Conservation (phyloP, 2,329 filamentous ascomycete genomes). For the Bipolaris gigantea region DNA sequence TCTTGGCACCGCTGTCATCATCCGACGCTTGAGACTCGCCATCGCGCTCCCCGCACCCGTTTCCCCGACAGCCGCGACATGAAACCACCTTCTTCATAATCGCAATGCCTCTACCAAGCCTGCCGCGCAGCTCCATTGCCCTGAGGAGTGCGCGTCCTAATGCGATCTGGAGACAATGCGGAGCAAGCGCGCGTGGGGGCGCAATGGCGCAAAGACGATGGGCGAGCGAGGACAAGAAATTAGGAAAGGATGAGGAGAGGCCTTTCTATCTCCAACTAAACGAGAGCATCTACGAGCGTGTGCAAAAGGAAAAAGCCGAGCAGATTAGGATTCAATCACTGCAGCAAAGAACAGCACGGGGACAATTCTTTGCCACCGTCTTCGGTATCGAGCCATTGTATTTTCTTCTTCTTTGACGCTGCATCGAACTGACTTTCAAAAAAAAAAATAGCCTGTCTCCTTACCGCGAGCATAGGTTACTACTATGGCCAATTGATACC, state of each 20-base stretch:
- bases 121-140: constrained; percentile 29
- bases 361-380: constrained; percentile 41
- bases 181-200: constrained; percentile 14
- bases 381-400: constrained; percentile 18
- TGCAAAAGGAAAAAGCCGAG: constrained; percentile 61
- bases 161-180: constrained; percentile 9
- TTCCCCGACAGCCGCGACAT: constrained; percentile 15
- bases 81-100: constrained; percentile 17
- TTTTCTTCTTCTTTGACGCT: background rate
- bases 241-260: constrained; percentile 36
- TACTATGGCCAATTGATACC: constrained; percentile 57
- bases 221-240: constrained; percentile 34
- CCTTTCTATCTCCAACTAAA: constrained; percentile 65
- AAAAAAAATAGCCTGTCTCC: constrained; percentile 50
- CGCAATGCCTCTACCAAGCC: constrained; percentile 37
- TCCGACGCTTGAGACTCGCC: constrained; percentile 1
- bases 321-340: constrained; percentile 47
- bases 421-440: constrained; percentile 10
- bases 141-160: constrained; percentile 16
- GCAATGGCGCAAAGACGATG: constrained; percentile 39
- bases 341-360: constrained; percentile 38
- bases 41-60: constrained; percentile 16
- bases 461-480: constrained; percentile 58
- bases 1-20: constrained; percentile 11
- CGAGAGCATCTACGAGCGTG: constrained; percentile 61